A percentile compares a stretch with the other conserved stretches of the same genome.
Conservation (phyloP, 495 filamentous ascomycete genomes). For the Parachaetomium inaequale region DNA sequence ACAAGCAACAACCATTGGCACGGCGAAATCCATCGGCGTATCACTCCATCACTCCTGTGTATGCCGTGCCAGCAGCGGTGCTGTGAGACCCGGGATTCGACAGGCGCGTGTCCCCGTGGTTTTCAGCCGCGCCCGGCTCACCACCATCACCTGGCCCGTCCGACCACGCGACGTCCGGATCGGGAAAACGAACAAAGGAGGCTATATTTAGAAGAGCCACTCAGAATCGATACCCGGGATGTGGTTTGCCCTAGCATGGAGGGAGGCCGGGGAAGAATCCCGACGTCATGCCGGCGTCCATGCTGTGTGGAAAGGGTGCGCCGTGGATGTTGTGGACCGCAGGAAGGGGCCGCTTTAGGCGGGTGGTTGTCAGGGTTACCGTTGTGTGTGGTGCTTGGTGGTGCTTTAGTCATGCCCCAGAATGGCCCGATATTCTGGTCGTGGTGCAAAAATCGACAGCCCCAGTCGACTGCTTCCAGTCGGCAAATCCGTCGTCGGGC, state of each 20-base stretch:
- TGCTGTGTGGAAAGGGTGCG: not conserved
- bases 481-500: not conserved
- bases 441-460: not conserved
- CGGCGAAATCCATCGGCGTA: not conserved
- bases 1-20: not conserved
- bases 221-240: constrained; percentile 1
- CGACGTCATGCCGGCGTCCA: not conserved
- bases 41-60: constrained; percentile 2
- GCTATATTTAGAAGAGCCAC: constrained; percentile 11
- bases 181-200: not conserved
- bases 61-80: not conserved
- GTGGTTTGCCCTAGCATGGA: constrained; percentile 5
- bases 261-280: not conserved
- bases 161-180: not conserved
- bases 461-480: not conserved
- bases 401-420: not conserved
- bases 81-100: not conserved
- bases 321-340: not conserved
- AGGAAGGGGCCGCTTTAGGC: not conserved
- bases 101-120: not conserved
- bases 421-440: constrained; percentile 3
- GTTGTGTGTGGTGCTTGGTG: not conserved
- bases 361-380: not conserved
- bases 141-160: not conserved
- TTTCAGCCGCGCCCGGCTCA: constrained; percentile 5